Conservation (phyloP, 441 rosid genomes). For the Pelargonium fulgidum region DNA sequence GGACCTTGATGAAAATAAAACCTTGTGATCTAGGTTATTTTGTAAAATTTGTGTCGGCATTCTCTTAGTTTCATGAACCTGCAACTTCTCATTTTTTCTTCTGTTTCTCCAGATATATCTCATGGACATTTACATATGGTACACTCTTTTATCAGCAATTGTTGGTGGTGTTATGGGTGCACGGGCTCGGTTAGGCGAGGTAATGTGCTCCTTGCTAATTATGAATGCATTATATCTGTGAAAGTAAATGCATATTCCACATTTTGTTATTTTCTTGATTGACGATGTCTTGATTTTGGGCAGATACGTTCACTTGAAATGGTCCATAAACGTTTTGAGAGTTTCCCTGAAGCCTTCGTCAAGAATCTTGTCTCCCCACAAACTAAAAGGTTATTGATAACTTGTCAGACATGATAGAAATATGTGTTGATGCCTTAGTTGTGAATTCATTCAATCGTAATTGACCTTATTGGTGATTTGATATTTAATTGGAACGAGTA, state of each 20-base stretch:
- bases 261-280: neutral
- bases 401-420: constrained; percentile 5
- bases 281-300: constrained; percentile 18
- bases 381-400: constrained; percentile 47
- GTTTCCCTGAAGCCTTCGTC: constrained; percentile 90
- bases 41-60: neutral
- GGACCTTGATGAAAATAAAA: neutral
- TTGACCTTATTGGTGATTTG: no score
- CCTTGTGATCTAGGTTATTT: neutral
- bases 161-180: constrained; percentile 99
- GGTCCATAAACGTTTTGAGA: constrained; percentile 98
- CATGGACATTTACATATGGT: constrained; percentile 92
- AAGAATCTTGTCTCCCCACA: constrained; percentile 72
- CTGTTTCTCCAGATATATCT: constrained; percentile 60
- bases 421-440: no score
- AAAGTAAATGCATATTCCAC: constrained; percentile 3
- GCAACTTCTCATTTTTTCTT: neutral
- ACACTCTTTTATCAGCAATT: constrained; percentile 88
- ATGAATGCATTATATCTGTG: neutral
- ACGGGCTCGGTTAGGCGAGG: constrained; percentile 97
- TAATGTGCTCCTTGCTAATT: constrained; percentile 25
- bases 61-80: neutral
- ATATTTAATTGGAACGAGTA: no score
- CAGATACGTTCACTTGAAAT: constrained; percentile 95
- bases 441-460: no score